phyloP scores from a whole-genome alignment of 2,329 filamentous ascomycete genomes.

The Furcasterigmium furcatum region DNA sequence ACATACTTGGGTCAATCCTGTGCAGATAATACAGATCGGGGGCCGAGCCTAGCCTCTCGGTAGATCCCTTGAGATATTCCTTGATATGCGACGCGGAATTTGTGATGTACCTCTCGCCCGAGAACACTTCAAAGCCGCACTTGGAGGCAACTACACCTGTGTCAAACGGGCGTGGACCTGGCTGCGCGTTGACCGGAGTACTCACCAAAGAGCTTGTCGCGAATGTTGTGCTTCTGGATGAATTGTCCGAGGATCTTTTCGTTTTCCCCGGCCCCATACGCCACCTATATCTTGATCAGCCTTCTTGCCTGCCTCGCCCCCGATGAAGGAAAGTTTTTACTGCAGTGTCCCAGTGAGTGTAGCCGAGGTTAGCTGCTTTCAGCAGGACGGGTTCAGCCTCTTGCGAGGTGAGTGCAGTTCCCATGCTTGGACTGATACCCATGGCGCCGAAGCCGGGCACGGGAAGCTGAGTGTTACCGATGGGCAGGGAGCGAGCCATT shows the following conservation, averaged over 20 bases:
- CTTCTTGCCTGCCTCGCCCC: too few relatives aligned
- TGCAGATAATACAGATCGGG: slow-evolving; percentile 43
- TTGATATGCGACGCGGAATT: slow-evolving; percentile 43
- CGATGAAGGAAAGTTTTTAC: too few relatives aligned
- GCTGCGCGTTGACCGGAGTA: background rate
- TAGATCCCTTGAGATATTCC: slow-evolving; percentile 43
- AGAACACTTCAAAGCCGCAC: slow-evolving; percentile 38
- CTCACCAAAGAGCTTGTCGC: slow-evolving; percentile 44
- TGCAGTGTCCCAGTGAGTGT: slow-evolving; percentile 42
- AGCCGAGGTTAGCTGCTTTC: slow-evolving; percentile 43
- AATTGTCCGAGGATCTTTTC: slow-evolving; percentile 48
- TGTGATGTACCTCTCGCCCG: slow-evolving; percentile 26
- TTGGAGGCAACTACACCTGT: slow-evolving; percentile 39
- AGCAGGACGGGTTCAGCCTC: slow-evolving; percentile 44
- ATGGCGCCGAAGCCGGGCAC: slow-evolving; percentile 46
- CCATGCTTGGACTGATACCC: slow-evolving; percentile 40
- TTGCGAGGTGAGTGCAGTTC: slow-evolving; percentile 35
- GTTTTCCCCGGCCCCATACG: slow-evolving; percentile 42
- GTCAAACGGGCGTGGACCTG: background rate
- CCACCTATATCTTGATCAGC: slow-evolving; percentile 26
- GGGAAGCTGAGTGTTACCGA: slow-evolving; percentile 31
- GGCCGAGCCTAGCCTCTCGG: slow-evolving; percentile 41
- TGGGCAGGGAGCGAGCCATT: slow-evolving; percentile 37
- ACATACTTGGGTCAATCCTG: slow-evolving; percentile 38
- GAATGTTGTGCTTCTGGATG: slow-evolving; percentile 44